Percentiles rank a stretch among this genome's conserved stretches.
Evolutionary conservation across 176 grass and related monocot genomes (phyloP).

Genomic region (Dactylis glomerata): DNA sequence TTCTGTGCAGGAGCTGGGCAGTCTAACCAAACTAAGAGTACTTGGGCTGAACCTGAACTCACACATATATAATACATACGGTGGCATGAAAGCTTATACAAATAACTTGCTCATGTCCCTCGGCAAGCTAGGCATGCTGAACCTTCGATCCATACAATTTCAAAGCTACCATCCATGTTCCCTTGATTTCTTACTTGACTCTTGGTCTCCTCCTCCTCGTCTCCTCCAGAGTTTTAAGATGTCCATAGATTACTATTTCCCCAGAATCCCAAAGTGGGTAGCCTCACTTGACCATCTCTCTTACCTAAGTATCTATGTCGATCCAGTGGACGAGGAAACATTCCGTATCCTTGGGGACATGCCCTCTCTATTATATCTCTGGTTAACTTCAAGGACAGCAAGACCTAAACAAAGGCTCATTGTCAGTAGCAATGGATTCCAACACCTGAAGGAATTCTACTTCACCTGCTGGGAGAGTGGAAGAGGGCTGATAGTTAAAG

Average conservation of each 20-base stretch:
- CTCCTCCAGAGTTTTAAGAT: background rate
- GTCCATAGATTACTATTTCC: background rate
- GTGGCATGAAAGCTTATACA: background rate
- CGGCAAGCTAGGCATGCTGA: background rate
- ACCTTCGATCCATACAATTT: background rate
- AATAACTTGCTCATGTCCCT: background rate
- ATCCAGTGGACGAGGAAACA: constrained; percentile 13
- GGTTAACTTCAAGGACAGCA: background rate
- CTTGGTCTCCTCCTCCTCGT: background rate
- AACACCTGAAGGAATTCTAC: background rate
- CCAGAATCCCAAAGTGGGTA: constrained; percentile 4
- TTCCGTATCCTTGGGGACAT: background rate
- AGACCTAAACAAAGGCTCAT: background rate
- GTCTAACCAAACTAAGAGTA: background rate
- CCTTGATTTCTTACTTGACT: background rate
- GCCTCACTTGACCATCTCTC: background rate
- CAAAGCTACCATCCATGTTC: background rate
- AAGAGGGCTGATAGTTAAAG: background rate
- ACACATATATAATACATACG: background rate
- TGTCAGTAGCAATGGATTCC: background rate
- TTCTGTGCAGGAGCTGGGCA: background rate
- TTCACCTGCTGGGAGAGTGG: background rate
- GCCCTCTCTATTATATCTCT: background rate
- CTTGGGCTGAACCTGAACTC: background rate
- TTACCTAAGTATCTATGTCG: background rate